Evolutionary conservation across 139 green algal genomes (phyloP).

Genomic region (Closterium sp.): DNA sequence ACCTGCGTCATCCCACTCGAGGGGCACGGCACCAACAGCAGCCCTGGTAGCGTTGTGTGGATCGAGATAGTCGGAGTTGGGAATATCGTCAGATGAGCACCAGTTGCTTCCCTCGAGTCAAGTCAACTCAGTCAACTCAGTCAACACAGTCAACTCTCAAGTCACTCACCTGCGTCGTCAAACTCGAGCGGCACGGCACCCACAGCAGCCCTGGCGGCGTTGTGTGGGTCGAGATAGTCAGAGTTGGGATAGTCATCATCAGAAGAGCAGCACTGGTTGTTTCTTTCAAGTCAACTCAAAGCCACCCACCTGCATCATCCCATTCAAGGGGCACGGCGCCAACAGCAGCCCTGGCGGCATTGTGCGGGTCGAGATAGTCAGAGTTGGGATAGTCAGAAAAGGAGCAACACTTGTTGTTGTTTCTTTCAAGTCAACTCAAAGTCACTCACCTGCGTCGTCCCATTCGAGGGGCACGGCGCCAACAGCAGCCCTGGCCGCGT

Average conservation of each 20-base stretch:
- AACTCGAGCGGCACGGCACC: background rate
- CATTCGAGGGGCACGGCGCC: background rate
- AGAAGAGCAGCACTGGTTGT: background rate
- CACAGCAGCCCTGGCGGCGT: background rate
- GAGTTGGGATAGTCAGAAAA: background rate
- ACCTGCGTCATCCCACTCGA: background rate
- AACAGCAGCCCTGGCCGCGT: background rate
- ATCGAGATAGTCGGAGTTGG: background rate
- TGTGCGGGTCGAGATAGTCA: background rate
- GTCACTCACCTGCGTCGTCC: background rate
- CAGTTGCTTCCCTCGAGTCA: too few species aligned
- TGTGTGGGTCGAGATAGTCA: background rate
- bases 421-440: background rate
- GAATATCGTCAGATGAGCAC: too few species aligned
- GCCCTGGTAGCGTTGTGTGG: background rate
- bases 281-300: background rate
- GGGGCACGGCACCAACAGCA: background rate
- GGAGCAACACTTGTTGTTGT: background rate
- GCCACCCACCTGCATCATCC: background rate
- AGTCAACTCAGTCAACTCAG: too few species aligned
- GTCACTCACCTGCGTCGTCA: background rate
- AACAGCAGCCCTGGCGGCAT: background rate
- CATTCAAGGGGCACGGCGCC: background rate
- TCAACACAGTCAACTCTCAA: too few species aligned
- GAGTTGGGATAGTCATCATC: background rate